Conservation (phyloP, 305 asterid genomes). For the Fraxinus velutina region DNA sequence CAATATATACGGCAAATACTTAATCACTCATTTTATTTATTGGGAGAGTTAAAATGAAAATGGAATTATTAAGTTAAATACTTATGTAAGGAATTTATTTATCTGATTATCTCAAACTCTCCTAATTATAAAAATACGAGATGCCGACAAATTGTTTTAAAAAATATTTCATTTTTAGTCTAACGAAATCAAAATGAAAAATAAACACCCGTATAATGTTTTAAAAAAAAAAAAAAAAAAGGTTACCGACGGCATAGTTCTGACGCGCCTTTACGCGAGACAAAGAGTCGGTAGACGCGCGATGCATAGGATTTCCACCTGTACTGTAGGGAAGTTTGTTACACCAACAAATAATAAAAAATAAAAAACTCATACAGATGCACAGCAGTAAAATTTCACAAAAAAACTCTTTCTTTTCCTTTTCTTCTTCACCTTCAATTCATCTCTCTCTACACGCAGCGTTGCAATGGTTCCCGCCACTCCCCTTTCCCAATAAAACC, state of each 20-base stretch:
- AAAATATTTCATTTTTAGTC: neutral
- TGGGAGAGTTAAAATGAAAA: too few species aligned
- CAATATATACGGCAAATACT: too few species aligned
- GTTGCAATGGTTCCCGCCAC: conserved; percentile 55
- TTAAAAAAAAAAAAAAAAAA: too few species aligned
- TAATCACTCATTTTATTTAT: too few species aligned
- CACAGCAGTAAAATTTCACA: neutral
- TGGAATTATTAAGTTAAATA: too few species aligned
- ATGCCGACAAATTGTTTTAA: neutral
- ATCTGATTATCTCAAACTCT: too few species aligned
- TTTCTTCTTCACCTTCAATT: conserved; percentile 6
- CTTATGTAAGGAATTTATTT: too few species aligned
- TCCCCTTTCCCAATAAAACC: conserved; percentile 42
- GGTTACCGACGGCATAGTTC: neutral
- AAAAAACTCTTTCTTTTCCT: neutral
- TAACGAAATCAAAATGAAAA: neutral
- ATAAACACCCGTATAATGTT: too few species aligned
- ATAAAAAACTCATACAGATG: neutral
- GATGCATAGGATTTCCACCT: neutral
- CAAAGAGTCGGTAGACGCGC: neutral
- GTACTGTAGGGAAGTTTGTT: conserved; percentile 22
- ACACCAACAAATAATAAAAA: conserved; percentile 14
- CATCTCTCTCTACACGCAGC: conserved; percentile 22
- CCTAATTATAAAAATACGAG: neutral
- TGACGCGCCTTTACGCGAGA: neutral